These are phyloP conservation scores for Candida neerlandica DNA, from an alignment of 1,139 yeast genomes.

Conservation along the genomic window DNA sequence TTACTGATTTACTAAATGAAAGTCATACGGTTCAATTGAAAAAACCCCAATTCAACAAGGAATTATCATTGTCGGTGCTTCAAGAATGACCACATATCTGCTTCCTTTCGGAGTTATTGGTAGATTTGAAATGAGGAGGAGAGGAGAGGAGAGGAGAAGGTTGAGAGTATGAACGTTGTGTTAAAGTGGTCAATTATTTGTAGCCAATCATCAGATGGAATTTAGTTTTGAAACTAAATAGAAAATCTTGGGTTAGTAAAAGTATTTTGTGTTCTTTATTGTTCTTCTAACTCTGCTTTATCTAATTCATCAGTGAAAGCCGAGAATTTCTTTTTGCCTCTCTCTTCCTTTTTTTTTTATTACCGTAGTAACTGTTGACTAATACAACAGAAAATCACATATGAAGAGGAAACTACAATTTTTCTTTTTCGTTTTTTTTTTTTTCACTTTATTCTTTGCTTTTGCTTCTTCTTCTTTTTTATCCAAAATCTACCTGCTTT, in stretches of 20 bases:
- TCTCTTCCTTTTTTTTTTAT: background rate
- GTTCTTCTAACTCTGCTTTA: conserved; percentile 14
- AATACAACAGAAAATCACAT: background rate
- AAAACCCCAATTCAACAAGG: no score
- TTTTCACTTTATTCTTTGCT: background rate
- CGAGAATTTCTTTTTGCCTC: conserved; percentile 3
- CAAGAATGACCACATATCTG: no score
- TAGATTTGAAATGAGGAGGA: background rate
- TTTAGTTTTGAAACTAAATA: background rate
- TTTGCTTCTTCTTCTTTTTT: no score
- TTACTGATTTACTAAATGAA: no score
- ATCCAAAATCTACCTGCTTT: no score
- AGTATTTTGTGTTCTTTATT: background rate
- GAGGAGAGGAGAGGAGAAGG: background rate
- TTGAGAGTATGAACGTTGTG: background rate
- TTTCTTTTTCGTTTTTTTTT: background rate
- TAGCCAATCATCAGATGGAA: conserved; percentile 1
- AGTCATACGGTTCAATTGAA: no score
- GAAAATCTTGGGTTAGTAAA: no score
- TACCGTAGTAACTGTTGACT: background rate
- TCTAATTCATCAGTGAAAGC: conserved; percentile 25
- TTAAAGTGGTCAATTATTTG: background rate
- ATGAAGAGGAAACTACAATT: background rate
- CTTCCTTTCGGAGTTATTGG: no score
- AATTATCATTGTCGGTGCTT: no score